Evolutionary conservation across 108 stramenopile genomes (phyloP).

Genomic region (Stephanodiscus minutulus): DNA sequence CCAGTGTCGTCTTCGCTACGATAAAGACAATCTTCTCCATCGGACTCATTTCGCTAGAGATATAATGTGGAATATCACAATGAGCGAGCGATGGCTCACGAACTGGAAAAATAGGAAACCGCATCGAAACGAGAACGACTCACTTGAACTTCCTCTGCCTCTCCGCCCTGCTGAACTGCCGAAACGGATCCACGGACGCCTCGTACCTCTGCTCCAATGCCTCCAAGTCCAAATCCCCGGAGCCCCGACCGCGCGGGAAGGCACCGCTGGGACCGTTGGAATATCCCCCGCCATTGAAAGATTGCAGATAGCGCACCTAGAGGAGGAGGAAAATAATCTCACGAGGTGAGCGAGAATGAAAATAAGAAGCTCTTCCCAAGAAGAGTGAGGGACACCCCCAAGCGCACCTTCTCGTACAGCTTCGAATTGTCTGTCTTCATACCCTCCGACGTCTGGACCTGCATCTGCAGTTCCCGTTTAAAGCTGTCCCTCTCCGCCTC

Average conservation of each 20-base stretch:
- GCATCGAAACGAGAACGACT: not conserved
- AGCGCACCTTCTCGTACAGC: constrained; percentile 86
- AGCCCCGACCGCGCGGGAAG: constrained; percentile 32
- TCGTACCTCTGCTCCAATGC: constrained; percentile 89
- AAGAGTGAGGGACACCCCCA: too few relatives aligned
- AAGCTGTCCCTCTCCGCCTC: constrained; percentile 89
- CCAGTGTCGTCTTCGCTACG: constrained; percentile 75
- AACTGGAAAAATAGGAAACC: too few relatives aligned
- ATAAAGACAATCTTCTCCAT: constrained; percentile 87
- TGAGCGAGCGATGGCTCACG: not conserved
- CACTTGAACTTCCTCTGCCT: constrained; percentile 79
- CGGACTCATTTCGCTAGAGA: constrained; percentile 75
- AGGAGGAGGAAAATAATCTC: too few relatives aligned
- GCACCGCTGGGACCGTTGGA: constrained; percentile 5
- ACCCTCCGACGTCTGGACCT: constrained; percentile 75
- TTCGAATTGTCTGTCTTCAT: constrained; percentile 88
- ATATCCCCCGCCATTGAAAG: constrained; percentile 43
- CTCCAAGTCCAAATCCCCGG: constrained; percentile 83
- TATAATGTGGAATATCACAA: not conserved
- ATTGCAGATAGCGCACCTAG: constrained; percentile 72
- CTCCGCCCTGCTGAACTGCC: constrained; percentile 81
- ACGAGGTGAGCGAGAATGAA: too few relatives aligned
- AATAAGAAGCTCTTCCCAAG: too few relatives aligned
- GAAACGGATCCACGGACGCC: constrained; percentile 89
- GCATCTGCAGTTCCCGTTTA: constrained; percentile 82